phyloP scores from a whole-genome alignment of 2,329 filamentous ascomycete species.

The Cordyceps pruinosa region DNA sequence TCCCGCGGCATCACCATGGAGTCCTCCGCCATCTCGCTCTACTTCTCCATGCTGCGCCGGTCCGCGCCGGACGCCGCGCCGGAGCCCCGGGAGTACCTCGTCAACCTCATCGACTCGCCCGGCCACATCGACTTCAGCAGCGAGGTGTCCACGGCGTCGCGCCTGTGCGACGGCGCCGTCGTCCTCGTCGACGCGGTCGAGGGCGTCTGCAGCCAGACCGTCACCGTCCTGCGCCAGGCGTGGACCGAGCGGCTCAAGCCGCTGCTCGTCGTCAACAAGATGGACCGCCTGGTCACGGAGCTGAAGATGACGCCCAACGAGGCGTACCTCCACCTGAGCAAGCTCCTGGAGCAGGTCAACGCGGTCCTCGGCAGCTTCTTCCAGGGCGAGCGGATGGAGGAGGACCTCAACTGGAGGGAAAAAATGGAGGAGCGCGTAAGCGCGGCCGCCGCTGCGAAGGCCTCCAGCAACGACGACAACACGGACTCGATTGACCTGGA shows the following conservation, averaged over 20 bases:
- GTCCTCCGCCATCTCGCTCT: constrained; percentile 93
- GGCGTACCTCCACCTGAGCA: constrained; percentile 82
- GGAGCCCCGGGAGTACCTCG: constrained; percentile 79
- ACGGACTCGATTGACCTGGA: constrained; percentile 53
- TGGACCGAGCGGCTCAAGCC: constrained; percentile 96
- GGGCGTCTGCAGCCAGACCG: constrained; percentile 96
- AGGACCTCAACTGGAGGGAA: constrained; percentile 93
- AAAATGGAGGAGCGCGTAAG: constrained; percentile 80
- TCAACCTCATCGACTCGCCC: constrained; percentile 96
- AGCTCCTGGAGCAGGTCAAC: constrained; percentile 91
- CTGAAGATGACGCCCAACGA: constrained; percentile 87
- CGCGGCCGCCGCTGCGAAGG: constrained; percentile 59
- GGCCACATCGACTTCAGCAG: constrained; percentile 99
- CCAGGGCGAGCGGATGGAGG: constrained; percentile 96
- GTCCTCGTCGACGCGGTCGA: constrained; percentile 95
- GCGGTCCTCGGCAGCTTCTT: constrained; percentile 97
- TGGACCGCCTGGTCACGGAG: constrained; percentile 90
- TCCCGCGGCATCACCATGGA: constrained; percentile 99
- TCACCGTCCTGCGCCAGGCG: constrained; percentile 88
- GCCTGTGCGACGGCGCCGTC: constrained; percentile 88
- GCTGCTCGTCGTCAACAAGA: constrained; percentile 94
- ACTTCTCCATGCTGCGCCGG: constrained; percentile 84
- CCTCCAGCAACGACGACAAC: constrained; percentile 38
- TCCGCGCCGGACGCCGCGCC: constrained; percentile 60
- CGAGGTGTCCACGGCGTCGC: constrained; percentile 91